These are phyloP conservation scores for Dryas alaskensis DNA, from an alignment of 306 rosid species.

Conservation along the genomic window DNA sequence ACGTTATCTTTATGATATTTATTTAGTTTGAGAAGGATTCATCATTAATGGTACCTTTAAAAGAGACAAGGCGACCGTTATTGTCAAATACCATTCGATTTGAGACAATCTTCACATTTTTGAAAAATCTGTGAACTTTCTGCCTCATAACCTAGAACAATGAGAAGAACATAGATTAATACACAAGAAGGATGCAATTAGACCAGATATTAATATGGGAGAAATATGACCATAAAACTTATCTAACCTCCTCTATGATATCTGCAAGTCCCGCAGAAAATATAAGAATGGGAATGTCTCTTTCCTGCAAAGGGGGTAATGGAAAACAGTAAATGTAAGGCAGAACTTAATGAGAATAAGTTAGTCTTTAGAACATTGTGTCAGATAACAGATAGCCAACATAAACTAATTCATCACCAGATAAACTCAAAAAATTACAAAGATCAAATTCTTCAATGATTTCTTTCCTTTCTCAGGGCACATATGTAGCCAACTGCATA, in stretches of 20 bases:
- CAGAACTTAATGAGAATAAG: background rate
- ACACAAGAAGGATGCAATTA: constrained; percentile 20
- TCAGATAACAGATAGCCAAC: constrained; percentile 1
- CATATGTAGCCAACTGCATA: constrained; percentile 6
- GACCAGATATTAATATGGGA: constrained; percentile 12
- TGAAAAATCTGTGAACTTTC: constrained; percentile 75
- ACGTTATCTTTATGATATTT: background rate
- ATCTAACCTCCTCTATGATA: constrained; percentile 85
- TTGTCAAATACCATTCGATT: constrained; percentile 81
- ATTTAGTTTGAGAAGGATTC: background rate
- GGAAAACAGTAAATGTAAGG: constrained; percentile 5
- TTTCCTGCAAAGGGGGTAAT: constrained; percentile 46
- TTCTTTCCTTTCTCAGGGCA: constrained; percentile 3
- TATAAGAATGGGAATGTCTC: constrained; percentile 78
- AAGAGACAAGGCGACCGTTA: constrained; percentile 57
- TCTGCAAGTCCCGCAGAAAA: constrained; percentile 98
- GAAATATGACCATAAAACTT: constrained; percentile 21
- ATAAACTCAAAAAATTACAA: background rate
- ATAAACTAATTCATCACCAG: background rate
- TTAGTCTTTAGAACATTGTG: background rate
- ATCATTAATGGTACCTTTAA: constrained; percentile 57
- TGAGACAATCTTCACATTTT: constrained; percentile 76
- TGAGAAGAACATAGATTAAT: constrained; percentile 13
- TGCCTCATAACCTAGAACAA: constrained; percentile 69
- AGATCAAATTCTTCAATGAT: constrained; percentile 10